Conservation (phyloP, 73 alveolate genomes). For the Paramecium biaurelia region DNA sequence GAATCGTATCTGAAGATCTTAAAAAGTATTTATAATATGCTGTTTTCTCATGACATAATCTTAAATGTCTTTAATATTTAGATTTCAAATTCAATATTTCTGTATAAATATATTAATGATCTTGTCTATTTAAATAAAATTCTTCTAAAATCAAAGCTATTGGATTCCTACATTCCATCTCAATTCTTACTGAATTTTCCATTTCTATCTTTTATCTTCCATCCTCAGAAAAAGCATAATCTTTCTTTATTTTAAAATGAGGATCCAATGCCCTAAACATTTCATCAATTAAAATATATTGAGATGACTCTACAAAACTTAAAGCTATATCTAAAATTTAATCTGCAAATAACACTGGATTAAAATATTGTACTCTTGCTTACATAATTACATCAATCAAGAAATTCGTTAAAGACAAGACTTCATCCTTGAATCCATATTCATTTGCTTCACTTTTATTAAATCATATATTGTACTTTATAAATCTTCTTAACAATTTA, state of each 20-base stretch:
- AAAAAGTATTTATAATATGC: slow-evolving; percentile 47
- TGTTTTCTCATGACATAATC: slow-evolving; percentile 41
- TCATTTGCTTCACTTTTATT: slow-evolving; percentile 24
- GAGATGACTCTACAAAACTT: slow-evolving; percentile 6
- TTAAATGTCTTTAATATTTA: not conserved
- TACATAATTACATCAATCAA: slow-evolving; percentile 22
- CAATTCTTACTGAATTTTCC: not conserved
- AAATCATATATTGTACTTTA: not conserved
- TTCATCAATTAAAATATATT: not conserved
- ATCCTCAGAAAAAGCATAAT: slow-evolving; percentile 39
- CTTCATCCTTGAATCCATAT: slow-evolving; percentile 47
- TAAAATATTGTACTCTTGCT: slow-evolving; percentile 42
- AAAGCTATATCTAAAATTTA: slow-evolving; percentile 33
- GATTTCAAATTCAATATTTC: not conserved
- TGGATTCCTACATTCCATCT: slow-evolving; percentile 1
- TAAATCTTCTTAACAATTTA: slow-evolving; percentile 21
- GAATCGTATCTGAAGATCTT: slow-evolving; percentile 14
- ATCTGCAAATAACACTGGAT: slow-evolving; percentile 21
- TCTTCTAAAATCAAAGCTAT: not conserved
- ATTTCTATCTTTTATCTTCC: not conserved
- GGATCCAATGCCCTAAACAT: not conserved
- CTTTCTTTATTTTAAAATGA: not conserved
- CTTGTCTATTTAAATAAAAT: not conserved
- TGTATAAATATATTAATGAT: not conserved
- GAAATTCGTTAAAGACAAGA: not conserved